phyloP scores from a whole-genome alignment of 176 grass and related monocot species.

The Echinochloa phyllopogon region DNA sequence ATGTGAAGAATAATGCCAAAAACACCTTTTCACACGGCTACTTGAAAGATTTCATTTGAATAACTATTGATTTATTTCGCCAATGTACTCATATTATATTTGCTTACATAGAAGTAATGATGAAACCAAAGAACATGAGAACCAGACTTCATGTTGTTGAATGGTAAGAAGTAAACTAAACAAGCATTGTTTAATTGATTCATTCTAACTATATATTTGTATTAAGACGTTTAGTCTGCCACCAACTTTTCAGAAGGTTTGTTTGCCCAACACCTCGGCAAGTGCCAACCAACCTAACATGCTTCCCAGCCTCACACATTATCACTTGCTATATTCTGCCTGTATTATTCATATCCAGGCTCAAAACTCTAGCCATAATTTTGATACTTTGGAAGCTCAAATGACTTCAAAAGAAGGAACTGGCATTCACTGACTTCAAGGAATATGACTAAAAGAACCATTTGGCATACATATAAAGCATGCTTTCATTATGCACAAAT shows the following conservation, averaged over 20 bases:
- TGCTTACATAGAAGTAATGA: neutral
- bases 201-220: neutral
- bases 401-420: neutral
- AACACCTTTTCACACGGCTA: conserved; percentile 7
- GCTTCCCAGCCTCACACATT: neutral
- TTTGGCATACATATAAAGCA: neutral
- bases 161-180: neutral
- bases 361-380: conserved; percentile 8
- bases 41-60: neutral
- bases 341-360: neutral
- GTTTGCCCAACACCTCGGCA: neutral
- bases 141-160: neutral
- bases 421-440: neutral
- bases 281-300: conserved; percentile 21
- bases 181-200: neutral
- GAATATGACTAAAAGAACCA: neutral
- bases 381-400: neutral
- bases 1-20: conserved; percentile 22
- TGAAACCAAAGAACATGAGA: neutral
- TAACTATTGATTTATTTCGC: neutral
- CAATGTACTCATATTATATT: neutral
- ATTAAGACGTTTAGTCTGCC: neutral
- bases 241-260: conserved; percentile 20
- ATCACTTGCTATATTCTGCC: neutral
- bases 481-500: neutral